Evolutionary conservation across 2,329 filamentous ascomycete species (phyloP), one percentile per base, ranked within the genome.

Genomic region (Trichothecium sympodiale): DNA sequence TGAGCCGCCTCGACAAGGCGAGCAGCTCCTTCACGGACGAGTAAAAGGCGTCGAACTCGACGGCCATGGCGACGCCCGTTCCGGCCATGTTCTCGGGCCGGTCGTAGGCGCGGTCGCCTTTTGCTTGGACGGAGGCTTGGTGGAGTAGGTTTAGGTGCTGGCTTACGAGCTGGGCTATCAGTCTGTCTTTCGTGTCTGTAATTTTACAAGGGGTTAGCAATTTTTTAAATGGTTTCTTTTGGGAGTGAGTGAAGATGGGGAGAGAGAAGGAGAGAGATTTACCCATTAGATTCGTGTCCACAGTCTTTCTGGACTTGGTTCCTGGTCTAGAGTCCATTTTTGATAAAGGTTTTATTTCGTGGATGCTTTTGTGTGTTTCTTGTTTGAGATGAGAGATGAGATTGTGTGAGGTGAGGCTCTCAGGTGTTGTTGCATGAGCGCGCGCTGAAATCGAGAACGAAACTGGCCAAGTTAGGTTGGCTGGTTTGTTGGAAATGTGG

Each of bases 171-270:
- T 64, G 59, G 23, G 61, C 62, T 28, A 64, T 53, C 41, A 65
- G 61, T 29, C 61, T 56, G 43, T 65, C 61, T 44, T 65, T 61
- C 20, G 54, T 61, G 47, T 65, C 62, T 63, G n/a, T n/a, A n/a
- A n/a, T n/a, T n/a, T n/a, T n/a, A n/a, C n/a, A n/a, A n/a, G n/a
- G n/a, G n/a, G n/a, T n/a, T n/a, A n/a, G n/a, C n/a, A n/a, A n/a
- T n/a, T n/a, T n/a, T n/a, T n/a, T n/a, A n/a, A n/a, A n/a, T n/a
- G n/a, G n/a, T n/a, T n/a, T n/a, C 13, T 15, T 16, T 12, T 31
- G 17, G 15, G 10, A 31, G 6, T 38, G 28, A 20, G 27, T 16
- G 33, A 12, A 16, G 13, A 18, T 3, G 18, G 16, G 14, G 15
- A 18, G 7, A 32, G 31, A 16, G 16, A 14, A n/a, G 20, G 8